Evolutionary conservation across 2,329 filamentous ascomycete species (phyloP).

Genomic region (Alternaria alternata): DNA sequence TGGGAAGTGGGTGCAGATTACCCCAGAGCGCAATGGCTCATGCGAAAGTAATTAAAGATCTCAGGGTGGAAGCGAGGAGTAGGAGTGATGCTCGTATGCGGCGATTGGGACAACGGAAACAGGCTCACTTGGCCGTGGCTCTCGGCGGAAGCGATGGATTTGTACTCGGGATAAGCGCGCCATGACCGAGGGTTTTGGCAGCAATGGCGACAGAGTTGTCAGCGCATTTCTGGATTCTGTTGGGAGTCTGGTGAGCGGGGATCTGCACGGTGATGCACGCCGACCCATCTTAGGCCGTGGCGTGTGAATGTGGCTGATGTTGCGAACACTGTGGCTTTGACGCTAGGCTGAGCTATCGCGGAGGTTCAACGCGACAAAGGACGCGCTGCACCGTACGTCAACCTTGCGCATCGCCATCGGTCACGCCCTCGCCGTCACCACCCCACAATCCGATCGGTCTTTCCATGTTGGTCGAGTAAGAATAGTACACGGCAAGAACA

Average conservation of each 20-base stretch:
- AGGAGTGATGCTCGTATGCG: conserved; percentile 22
- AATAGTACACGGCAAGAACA: conserved; percentile 8
- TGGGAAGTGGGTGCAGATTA: conserved; percentile 6
- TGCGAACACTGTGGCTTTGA: conserved; percentile 1
- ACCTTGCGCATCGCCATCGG: conserved; percentile 4
- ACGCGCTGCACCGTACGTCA: conserved; percentile 12
- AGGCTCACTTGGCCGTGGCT: conserved; percentile 28
- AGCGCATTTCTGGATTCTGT: conserved; percentile 23
- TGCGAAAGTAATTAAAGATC: conserved; percentile 5
- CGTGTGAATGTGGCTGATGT: conserved; percentile 16
- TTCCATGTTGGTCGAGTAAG: conserved; percentile 15
- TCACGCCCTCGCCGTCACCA: background rate
- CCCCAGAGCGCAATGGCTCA: conserved; percentile 13
- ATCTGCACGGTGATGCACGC: conserved; percentile 24
- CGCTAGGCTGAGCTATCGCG: conserved; percentile 9
- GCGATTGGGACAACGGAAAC: conserved; percentile 27
- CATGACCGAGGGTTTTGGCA: conserved; percentile 19
- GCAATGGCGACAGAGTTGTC: conserved; percentile 21
- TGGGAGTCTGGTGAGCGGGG: conserved; percentile 28
- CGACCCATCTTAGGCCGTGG: conserved; percentile 13
- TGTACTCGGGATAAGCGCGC: conserved; percentile 11
- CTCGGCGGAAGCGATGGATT: conserved; percentile 14
- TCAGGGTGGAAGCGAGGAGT: conserved; percentile 14
- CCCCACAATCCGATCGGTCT: background rate
- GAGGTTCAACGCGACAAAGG: conserved; percentile 15